These are phyloP conservation scores for Phytophthora rubi DNA, from an alignment of 352 stramenopile genomes.

Conservation along the genomic window DNA sequence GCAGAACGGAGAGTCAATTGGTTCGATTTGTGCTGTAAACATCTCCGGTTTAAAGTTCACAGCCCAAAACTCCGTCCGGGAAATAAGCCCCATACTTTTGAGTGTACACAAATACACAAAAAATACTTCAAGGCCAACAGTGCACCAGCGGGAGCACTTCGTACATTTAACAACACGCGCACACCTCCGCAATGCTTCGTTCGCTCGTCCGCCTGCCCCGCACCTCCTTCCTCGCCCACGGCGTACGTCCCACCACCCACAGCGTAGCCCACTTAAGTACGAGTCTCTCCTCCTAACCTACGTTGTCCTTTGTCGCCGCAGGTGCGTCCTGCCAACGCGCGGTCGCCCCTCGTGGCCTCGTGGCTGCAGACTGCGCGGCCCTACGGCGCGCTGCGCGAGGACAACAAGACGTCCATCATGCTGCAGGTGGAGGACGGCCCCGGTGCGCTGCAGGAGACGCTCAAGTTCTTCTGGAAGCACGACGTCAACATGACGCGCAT, in stretches of 20 bases:
- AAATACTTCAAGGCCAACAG: conserved; percentile 14
- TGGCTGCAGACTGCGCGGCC: conserved; percentile 17
- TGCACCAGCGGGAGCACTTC: neutral
- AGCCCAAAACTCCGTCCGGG: too few species aligned
- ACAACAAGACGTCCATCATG: conserved; percentile 80
- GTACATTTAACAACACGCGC: conserved; percentile 2
- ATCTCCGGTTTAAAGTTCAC: too few species aligned
- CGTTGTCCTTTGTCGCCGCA: too few species aligned
- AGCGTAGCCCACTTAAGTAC: too few species aligned
- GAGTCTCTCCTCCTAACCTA: too few species aligned
- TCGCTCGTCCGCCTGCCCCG: conserved; percentile 18
- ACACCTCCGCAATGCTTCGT: conserved; percentile 24
- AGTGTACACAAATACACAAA: too few species aligned
- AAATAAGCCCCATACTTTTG: too few species aligned
- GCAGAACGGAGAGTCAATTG: too few species aligned
- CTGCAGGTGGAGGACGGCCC: conserved; percentile 78
- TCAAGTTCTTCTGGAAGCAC: conserved; percentile 98
- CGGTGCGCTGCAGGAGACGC: conserved; percentile 93
- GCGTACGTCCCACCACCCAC: conserved; percentile 16
- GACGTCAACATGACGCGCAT: conserved; percentile 97
- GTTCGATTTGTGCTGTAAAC: too few species aligned
- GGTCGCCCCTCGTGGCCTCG: conserved; percentile 7
- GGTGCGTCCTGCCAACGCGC: conserved; percentile 13
- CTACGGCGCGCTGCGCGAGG: conserved; percentile 40
- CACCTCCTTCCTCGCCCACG: conserved; percentile 18